Evolutionary conservation across 805 yeast species (phyloP).

Genomic region (Metschnikowia henanensis): DNA sequence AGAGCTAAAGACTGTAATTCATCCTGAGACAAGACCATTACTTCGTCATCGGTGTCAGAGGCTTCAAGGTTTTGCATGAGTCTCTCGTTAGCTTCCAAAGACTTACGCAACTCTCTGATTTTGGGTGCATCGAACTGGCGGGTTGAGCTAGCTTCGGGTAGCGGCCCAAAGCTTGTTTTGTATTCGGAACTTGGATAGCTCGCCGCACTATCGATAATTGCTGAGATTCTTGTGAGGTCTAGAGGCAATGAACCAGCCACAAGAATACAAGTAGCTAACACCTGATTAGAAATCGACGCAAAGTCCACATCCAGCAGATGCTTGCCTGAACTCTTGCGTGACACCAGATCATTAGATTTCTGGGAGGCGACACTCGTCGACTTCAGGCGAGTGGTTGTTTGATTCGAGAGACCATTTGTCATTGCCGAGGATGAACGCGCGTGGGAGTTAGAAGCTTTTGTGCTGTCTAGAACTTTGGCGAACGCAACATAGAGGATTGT

Average conservation of each 20-base stretch:
- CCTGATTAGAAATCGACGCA: conserved; percentile 4
- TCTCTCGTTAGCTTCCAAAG: conserved; percentile 36
- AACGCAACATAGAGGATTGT: conserved; percentile 75
- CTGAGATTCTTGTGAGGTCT: conserved; percentile 40
- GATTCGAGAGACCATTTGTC: background rate
- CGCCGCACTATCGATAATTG: conserved; percentile 41
- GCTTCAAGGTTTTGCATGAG: background rate
- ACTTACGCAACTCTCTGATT: conserved; percentile 80
- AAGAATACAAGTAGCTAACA: conserved; percentile 8
- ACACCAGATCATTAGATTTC: background rate
- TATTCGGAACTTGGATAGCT: conserved; percentile 45
- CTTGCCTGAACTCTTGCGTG: background rate
- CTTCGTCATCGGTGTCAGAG: conserved; percentile 8
- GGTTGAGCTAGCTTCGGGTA: conserved; percentile 68
- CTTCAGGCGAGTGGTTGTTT: background rate
- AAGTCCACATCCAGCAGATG: background rate
- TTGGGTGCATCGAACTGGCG: conserved; percentile 87
- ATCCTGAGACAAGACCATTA: conserved; percentile 46
- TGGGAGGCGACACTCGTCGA: background rate
- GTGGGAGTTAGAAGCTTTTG: background rate
- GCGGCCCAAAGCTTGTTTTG: conserved; percentile 62
- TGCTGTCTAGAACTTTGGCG: conserved; percentile 61
- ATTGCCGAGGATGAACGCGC: background rate
- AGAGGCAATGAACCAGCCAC: conserved; percentile 16
- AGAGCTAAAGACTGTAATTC: conserved; percentile 82